phyloP scores from a whole-genome alignment of 306 rosid genomes.

The Gleditsia sinensis region DNA sequence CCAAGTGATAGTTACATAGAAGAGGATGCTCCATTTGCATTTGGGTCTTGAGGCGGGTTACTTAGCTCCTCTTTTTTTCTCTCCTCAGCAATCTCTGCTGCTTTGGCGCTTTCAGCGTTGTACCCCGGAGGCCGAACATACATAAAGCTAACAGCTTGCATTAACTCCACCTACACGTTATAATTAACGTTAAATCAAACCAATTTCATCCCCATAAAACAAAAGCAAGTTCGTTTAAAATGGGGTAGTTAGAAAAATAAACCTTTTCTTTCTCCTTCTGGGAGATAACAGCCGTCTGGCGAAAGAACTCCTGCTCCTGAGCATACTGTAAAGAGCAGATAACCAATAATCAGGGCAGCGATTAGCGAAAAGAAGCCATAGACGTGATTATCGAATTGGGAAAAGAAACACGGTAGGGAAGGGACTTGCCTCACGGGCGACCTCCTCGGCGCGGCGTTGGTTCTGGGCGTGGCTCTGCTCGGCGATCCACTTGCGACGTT shows the following conservation, averaged over 20 bases:
- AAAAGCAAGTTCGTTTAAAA: not conserved
- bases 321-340: constrained; percentile 53
- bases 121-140: constrained; percentile 98
- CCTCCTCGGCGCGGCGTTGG: constrained; percentile 72
- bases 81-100: constrained; percentile 82
- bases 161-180: constrained; percentile 68
- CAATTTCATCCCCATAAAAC: not conserved
- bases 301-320: constrained; percentile 95
- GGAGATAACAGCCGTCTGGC: constrained; percentile 77
- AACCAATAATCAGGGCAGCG: not conserved
- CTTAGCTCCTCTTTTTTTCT: constrained; percentile 46
- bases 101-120: constrained; percentile 91
- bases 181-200: not conserved
- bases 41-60: constrained; percentile 36
- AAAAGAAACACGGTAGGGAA: not conserved
- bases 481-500: constrained; percentile 98
- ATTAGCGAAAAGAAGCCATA: not conserved
- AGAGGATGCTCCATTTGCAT: constrained; percentile 48
- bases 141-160: constrained; percentile 99
- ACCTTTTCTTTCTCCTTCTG: constrained; percentile 94
- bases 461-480: constrained; percentile 80
- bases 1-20: constrained; percentile 44
- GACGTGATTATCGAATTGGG: not conserved
- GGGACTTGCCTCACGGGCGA: constrained; percentile 74
- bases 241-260: not conserved